Evolutionary conservation across 108 stramenopile species (phyloP).

Genomic region (Nitzschia sp.): DNA sequence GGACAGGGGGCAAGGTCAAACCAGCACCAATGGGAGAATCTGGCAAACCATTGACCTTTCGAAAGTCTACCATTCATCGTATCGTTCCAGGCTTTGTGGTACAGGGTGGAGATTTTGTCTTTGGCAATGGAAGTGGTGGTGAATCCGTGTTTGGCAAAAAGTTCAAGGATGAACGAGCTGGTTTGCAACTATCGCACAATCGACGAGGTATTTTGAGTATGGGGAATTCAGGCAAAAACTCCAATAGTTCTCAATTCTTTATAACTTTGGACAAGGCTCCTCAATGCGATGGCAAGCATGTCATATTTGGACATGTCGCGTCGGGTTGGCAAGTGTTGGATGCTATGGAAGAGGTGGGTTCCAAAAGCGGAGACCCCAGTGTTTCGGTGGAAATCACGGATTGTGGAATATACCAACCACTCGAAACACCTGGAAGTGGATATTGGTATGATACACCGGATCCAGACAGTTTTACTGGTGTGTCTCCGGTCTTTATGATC

Average conservation of each 20-base stretch:
- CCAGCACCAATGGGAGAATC: conserved; percentile 71
- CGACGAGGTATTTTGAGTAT: conserved; percentile 80
- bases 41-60: conserved; percentile 81
- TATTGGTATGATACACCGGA: conserved; percentile 85
- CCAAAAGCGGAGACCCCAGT: conserved; percentile 37
- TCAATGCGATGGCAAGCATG: conserved; percentile 93
- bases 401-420: conserved; percentile 66
- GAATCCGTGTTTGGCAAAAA: conserved; percentile 87
- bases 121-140: conserved; percentile 94
- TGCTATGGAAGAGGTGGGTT: conserved; percentile 51
- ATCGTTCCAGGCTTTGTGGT: conserved; percentile 78
- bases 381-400: conserved; percentile 66
- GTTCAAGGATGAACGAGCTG: conserved; percentile 91
- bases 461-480: conserved; percentile 61
- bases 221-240: conserved; percentile 94
- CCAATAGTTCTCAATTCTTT: conserved; percentile 93
- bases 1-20: conserved; percentile 29
- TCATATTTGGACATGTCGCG: conserved; percentile 89
- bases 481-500: conserved; percentile 68
- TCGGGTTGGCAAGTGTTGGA: conserved; percentile 78
- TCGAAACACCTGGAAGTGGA: conserved; percentile 59
- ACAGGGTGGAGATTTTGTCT: conserved; percentile 96
- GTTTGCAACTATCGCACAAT: conserved; percentile 80
- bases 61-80: conserved; percentile 73
- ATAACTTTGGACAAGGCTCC: conserved; percentile 74